These are phyloP conservation scores for Botryosphaeria dothidea DNA, from an alignment of 2,329 filamentous ascomycete species.

Conservation along the genomic window DNA sequence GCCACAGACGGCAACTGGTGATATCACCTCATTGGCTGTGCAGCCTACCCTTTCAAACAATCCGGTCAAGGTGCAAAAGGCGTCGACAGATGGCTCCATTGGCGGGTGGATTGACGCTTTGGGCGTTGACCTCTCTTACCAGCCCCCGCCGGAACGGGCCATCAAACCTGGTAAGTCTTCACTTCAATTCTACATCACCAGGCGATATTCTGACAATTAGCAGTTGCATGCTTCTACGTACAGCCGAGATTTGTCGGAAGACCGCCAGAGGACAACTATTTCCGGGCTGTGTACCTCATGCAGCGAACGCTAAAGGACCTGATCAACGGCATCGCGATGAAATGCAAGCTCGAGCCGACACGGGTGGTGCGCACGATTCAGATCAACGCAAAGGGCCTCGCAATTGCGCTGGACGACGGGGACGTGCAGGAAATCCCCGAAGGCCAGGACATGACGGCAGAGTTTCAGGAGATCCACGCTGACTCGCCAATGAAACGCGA, in stretches of 20 bases:
- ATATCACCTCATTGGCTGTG: constrained; percentile 46
- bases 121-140: constrained; percentile 84
- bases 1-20: constrained; percentile 54
- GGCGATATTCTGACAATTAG: constrained; percentile 37
- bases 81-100: constrained; percentile 62
- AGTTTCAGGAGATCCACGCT: constrained; percentile 64
- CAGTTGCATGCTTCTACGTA: constrained; percentile 87
- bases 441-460: constrained; percentile 82
- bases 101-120: constrained; percentile 88
- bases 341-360: constrained; percentile 76
- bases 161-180: constrained; percentile 62
- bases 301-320: constrained; percentile 76
- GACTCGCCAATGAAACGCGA: constrained; percentile 51
- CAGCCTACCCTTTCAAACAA: constrained; percentile 50
- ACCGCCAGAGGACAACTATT: constrained; percentile 59
- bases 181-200: neutral
- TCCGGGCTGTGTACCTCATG: constrained; percentile 83
- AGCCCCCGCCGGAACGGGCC: constrained; percentile 71
- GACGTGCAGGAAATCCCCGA: constrained; percentile 81
- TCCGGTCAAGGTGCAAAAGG: constrained; percentile 56
- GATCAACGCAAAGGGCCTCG: constrained; percentile 71
- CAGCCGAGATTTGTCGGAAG: constrained; percentile 55
- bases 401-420: constrained; percentile 88
- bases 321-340: constrained; percentile 69
- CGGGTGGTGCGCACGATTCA: constrained; percentile 72